phyloP scores from a whole-genome alignment of 2,329 filamentous ascomycete genomes.

The Xylariaceae sp. region DNA sequence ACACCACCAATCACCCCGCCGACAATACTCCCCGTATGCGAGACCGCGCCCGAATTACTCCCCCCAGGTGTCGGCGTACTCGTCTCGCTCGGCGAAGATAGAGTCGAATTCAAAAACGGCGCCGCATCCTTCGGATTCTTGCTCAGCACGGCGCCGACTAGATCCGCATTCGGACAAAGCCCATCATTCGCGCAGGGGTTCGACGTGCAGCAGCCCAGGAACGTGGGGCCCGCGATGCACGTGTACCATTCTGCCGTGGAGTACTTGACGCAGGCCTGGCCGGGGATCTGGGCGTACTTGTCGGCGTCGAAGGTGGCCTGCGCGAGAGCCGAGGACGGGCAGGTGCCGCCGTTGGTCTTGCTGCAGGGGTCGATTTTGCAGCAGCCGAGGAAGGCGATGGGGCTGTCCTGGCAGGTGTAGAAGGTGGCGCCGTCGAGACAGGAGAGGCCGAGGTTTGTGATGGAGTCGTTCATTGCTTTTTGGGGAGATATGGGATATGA shows the following conservation, averaged over 20 bases:
- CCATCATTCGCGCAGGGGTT: slow-evolving; percentile 17
- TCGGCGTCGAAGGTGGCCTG: slow-evolving; percentile 13
- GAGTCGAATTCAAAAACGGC: slow-evolving; percentile 12
- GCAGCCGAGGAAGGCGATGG: slow-evolving; percentile 21
- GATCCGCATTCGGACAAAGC: slow-evolving; percentile 9
- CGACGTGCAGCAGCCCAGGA: slow-evolving; percentile 25
- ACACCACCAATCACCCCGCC: slow-evolving; percentile 16
- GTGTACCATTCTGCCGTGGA: slow-evolving; percentile 20
- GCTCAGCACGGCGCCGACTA: slow-evolving; percentile 14
- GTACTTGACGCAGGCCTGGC: slow-evolving; percentile 13
- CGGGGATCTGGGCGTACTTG: slow-evolving; percentile 13
- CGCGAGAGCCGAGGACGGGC: slow-evolving; percentile 11
- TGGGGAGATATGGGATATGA: background rate
- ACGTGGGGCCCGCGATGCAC: slow-evolving; percentile 18
- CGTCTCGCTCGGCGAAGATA: background rate
- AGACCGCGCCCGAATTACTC: background rate
- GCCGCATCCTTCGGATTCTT: slow-evolving; percentile 6
- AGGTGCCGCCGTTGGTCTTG: background rate
- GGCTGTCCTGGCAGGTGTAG: slow-evolving; percentile 22
- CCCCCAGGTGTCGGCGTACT: background rate
- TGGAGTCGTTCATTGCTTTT: slow-evolving; percentile 11
- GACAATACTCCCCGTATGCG: slow-evolving; percentile 12
- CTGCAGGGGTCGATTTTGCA: slow-evolving; percentile 23
- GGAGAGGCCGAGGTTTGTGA: slow-evolving; percentile 18
- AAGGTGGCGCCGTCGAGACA: slow-evolving; percentile 21